These are phyloP conservation scores for Wallacemonas collosoma DNA, from an alignment of 208 protist genomes.

Conservation along the genomic window DNA sequence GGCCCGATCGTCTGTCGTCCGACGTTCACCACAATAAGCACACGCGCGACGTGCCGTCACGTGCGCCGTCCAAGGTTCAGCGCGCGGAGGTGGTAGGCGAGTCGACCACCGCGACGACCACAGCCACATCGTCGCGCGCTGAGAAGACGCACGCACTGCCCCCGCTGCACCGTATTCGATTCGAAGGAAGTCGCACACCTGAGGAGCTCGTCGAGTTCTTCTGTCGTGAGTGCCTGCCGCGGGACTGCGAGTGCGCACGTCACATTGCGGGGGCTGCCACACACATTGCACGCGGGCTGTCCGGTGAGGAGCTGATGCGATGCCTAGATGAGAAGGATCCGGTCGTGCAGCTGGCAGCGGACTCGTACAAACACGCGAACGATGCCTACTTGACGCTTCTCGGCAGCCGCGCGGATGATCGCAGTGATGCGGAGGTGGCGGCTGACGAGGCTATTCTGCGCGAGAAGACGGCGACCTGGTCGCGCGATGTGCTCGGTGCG, in stretches of 20 bases:
- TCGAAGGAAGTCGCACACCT: constrained; percentile 19
- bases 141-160: not conserved
- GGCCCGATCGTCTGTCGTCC: not conserved
- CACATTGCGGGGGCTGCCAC: constrained; percentile 17
- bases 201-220: constrained; percentile 25
- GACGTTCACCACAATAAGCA: not conserved
- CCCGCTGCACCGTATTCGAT: constrained; percentile 21
- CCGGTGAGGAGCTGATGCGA: constrained; percentile 19
- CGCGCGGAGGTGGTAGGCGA: not conserved
- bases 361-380: constrained; percentile 10
- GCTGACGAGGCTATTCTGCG: not conserved
- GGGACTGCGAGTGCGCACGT: not conserved
- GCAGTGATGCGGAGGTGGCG: not conserved
- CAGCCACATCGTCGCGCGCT: not conserved
- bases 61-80: not conserved
- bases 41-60: no score
- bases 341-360: not conserved
- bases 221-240: constrained; percentile 30
- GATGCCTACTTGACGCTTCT: not conserved
- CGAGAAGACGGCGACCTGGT: not conserved
- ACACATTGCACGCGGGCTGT: constrained; percentile 5
- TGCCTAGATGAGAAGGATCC: constrained; percentile 1
- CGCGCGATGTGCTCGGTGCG: constrained; percentile 4
- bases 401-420: not conserved
- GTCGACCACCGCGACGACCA: not conserved